These are phyloP conservation scores for Gymnopus androsaceus DNA, from an alignment of 1,284 basidiomycete species.

Conservation along the genomic window DNA sequence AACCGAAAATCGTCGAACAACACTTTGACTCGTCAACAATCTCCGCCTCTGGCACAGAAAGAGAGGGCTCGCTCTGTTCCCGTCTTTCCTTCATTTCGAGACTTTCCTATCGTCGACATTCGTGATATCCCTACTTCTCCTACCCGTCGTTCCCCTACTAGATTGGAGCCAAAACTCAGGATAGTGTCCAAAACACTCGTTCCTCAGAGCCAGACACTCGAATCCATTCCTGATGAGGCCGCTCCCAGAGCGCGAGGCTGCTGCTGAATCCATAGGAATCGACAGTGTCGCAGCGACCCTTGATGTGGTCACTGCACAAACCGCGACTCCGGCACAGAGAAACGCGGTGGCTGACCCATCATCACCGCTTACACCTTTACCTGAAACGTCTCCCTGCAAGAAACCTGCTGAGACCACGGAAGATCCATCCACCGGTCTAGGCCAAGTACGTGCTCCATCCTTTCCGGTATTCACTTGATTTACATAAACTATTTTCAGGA, in stretches of 20 bases:
- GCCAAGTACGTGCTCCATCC: background rate
- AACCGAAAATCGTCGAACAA: slow-evolving; percentile 26
- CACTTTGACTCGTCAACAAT: slow-evolving; percentile 23
- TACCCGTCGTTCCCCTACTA: slow-evolving; percentile 40
- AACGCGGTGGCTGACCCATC: slow-evolving; percentile 26
- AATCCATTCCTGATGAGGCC: slow-evolving; percentile 36
- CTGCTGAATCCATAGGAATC: no score
- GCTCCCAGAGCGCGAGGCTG: slow-evolving; percentile 24
- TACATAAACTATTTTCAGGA: background rate
- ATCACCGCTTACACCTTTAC: slow-evolving; percentile 47
- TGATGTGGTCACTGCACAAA: slow-evolving; percentile 14
- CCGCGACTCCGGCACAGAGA: slow-evolving; percentile 26
- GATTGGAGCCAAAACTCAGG: slow-evolving; percentile 31
- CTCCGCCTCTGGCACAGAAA: slow-evolving; percentile 27
- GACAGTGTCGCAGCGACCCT: slow-evolving; percentile 5
- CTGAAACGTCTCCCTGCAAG: slow-evolving; percentile 38
- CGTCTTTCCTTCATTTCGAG: slow-evolving; percentile 34
- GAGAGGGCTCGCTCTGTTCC: slow-evolving; percentile 47
- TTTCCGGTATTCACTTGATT: background rate
- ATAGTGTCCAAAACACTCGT: slow-evolving; percentile 30
- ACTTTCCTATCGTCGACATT: slow-evolving; percentile 42
- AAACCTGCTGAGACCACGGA: slow-evolving; percentile 16
- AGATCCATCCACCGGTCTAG: slow-evolving; percentile 21
- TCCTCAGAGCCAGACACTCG: slow-evolving; percentile 24
- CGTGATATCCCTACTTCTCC: slow-evolving; percentile 44